Evolutionary conservation across 495 filamentous ascomycete genomes (phyloP).

Genomic region (Xylaria sp.): DNA sequence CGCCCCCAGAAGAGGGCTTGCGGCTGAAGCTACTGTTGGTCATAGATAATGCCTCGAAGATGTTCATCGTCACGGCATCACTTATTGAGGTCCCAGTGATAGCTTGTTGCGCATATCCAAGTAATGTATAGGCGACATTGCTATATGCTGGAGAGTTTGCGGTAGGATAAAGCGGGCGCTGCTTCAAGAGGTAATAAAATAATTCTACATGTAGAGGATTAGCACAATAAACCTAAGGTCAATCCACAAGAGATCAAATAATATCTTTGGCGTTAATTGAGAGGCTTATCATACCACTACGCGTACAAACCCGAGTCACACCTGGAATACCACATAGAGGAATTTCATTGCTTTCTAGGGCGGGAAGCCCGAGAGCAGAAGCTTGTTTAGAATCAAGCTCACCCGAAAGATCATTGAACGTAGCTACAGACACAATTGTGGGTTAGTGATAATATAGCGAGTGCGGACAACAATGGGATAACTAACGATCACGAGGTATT

Average conservation of each 20-base stretch:
- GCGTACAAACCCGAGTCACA: conserved; percentile 1
- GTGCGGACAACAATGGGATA: background rate
- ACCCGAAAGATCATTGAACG: conserved; percentile 6
- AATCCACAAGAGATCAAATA: too few relatives aligned
- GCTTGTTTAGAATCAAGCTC: background rate
- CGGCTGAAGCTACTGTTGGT: conserved; percentile 32
- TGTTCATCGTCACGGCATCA: conserved; percentile 39
- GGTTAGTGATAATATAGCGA: background rate
- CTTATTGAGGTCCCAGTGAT: conserved; percentile 23
- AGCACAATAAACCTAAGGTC: background rate
- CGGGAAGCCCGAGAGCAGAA: conserved; percentile 9
- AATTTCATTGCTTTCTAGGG: background rate
- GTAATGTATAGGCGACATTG: conserved; percentile 37
- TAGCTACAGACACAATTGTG: background rate
- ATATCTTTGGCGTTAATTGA: background rate
- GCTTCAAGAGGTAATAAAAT: conserved; percentile 28
- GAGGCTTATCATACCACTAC: conserved; percentile 2
- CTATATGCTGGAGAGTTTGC: conserved; percentile 31
- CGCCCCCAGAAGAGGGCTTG: conserved; percentile 2
- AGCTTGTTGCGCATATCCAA: conserved; percentile 34
- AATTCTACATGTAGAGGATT: background rate
- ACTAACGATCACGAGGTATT: conserved; percentile 25
- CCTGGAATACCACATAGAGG: conserved; percentile 8
- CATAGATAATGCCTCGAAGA: conserved; percentile 26
- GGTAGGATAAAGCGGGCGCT: conserved; percentile 30